These are phyloP conservation scores for Boletellus ananas DNA, from an alignment of 768 basidiomycete species.

Conservation along the genomic window DNA sequence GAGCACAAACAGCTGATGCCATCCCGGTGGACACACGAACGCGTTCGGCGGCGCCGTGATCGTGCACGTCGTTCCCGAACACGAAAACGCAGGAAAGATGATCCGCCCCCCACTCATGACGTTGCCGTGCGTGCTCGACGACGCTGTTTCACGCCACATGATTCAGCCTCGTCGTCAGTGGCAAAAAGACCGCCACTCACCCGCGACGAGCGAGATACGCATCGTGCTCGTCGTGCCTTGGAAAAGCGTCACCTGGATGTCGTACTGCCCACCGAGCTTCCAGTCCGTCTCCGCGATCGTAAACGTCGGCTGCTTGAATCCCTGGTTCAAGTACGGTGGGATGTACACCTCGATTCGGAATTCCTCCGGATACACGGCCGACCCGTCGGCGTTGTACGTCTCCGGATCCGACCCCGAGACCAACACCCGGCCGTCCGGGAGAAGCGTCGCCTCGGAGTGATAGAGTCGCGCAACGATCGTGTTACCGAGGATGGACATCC, in stretches of 20 bases:
- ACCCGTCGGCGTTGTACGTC: constrained; percentile 38
- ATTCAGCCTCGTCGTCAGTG: background rate
- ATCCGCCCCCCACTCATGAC: constrained; percentile 64
- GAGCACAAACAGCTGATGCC: constrained; percentile 73
- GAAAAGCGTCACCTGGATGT: constrained; percentile 44
- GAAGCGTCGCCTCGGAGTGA: constrained; percentile 72
- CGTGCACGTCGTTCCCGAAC: constrained; percentile 65
- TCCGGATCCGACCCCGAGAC: constrained; percentile 76
- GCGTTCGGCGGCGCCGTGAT: constrained; percentile 75
- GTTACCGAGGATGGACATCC: constrained; percentile 60
- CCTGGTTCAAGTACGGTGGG: constrained; percentile 77
- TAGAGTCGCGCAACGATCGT: constrained; percentile 76
- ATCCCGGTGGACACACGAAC: constrained; percentile 66
- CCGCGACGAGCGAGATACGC: constrained; percentile 62
- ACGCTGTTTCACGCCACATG: constrained; percentile 39
- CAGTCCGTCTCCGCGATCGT: constrained; percentile 60
- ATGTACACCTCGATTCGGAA: constrained; percentile 78
- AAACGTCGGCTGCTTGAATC: constrained; percentile 58
- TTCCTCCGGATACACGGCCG: constrained; percentile 61
- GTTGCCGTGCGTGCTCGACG: constrained; percentile 76
- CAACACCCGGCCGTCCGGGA: constrained; percentile 71
- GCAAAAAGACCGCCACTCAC: constrained; percentile 31
- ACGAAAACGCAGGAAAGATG: constrained; percentile 70
- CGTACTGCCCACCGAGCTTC: constrained; percentile 51
- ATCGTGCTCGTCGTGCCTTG: constrained; percentile 45